Evolutionary conservation across 192 early-diverging fungal genomes (phyloP).

Genomic region (Backusella parvicylindrica): DNA sequence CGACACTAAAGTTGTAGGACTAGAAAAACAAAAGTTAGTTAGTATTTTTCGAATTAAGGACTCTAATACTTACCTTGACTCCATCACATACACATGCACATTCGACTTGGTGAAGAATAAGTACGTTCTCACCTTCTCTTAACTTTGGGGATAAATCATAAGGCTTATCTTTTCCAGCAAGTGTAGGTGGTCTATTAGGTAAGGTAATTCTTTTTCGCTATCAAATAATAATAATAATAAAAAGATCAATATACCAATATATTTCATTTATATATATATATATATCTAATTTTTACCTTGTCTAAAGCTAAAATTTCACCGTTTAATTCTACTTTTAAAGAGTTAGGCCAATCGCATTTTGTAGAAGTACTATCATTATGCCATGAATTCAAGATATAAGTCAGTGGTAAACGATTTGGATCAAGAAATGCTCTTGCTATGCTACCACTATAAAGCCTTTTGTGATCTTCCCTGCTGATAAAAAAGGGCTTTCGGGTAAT

Average conservation of each 20-base stretch:
- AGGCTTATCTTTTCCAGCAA: slow-evolving; percentile 10
- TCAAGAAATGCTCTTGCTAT: neutral
- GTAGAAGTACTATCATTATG: neutral
- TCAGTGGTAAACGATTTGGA: neutral
- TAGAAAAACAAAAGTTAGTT: neutral
- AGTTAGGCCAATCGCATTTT: slow-evolving; percentile 14
- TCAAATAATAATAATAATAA: too few relatives aligned
- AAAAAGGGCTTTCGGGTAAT: neutral
- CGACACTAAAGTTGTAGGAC: slow-evolving; percentile 6
- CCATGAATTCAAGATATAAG: neutral
- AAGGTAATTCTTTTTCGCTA: neutral
- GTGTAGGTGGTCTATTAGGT: neutral
- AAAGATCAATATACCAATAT: neutral
- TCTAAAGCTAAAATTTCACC: neutral
- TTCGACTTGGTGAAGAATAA: neutral
- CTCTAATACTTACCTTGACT: neutral
- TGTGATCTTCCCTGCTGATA: neutral
- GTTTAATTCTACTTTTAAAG: neutral
- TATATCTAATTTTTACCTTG: neutral
- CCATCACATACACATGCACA: slow-evolving; percentile 11
- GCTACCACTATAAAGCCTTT: neutral
- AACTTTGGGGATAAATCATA: neutral
- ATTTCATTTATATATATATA: neutral
- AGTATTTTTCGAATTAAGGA: too few relatives aligned
- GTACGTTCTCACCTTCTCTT: neutral